These are phyloP conservation scores for Candida albicans DNA, from an alignment of 1,139 yeast genomes.

Conservation along the genomic window DNA sequence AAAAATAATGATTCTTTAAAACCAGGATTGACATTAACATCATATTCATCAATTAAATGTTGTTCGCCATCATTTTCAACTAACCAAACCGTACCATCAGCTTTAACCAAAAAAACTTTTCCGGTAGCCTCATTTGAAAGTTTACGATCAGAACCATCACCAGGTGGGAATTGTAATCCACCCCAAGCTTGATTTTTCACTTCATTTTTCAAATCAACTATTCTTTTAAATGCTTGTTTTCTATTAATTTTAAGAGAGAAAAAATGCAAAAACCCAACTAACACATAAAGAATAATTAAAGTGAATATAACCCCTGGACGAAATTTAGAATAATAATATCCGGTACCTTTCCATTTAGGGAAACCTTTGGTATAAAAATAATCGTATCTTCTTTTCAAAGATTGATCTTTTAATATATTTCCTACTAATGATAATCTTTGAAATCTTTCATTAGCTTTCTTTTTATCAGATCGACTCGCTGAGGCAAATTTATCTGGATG, in stretches of 20 bases:
- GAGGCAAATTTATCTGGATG: constrained; percentile 80
- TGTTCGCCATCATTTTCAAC: constrained; percentile 53
- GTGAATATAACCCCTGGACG: constrained; percentile 62
- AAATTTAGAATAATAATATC: constrained; percentile 53
- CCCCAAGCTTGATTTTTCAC: constrained; percentile 63
- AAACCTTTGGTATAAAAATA: constrained; percentile 83
- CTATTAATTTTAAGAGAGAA: constrained; percentile 54
- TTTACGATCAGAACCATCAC: constrained; percentile 47
- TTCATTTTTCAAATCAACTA: constrained; percentile 50
- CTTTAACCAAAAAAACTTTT: constrained; percentile 61
- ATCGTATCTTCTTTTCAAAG: constrained; percentile 75
- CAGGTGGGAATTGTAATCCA: constrained; percentile 47
- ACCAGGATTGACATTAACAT: constrained; percentile 38
- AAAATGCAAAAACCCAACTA: constrained; percentile 62
- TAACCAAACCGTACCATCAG: constrained; percentile 68
- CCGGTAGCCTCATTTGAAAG: constrained; percentile 42
- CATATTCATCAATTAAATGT: constrained; percentile 33
- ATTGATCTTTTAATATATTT: constrained; percentile 63
- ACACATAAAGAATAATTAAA: constrained; percentile 44
- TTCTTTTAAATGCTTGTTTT: constrained; percentile 60
- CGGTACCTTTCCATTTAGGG: constrained; percentile 70
- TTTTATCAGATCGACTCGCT: constrained; percentile 40
- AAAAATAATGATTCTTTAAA: constrained; percentile 58
- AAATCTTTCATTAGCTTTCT: constrained; percentile 56
- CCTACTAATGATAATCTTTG: constrained; percentile 76